Evolutionary conservation across 148 eudicot genomes (phyloP), one percentile per base, ranked within the genome.

Genomic region (Rhododendron ferrugineum): DNA sequence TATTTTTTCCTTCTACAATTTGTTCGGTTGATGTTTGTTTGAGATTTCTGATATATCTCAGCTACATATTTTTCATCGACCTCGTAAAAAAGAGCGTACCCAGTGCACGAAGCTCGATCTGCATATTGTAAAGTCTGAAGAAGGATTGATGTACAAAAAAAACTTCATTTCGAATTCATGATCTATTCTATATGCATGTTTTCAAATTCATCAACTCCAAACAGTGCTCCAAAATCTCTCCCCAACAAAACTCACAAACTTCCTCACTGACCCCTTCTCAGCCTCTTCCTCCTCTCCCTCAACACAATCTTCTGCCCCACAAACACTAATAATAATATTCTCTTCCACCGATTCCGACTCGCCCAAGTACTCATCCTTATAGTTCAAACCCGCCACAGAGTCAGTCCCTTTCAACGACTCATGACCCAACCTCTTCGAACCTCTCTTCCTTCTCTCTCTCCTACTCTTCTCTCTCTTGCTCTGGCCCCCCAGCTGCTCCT

Each of bases 141-240:
- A 54, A 18, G 22, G 60, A 5, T 54, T 5, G 60, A 54, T 54
- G 60, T 54, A 54, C 22, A 13, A 4, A 11, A 11, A 54, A 5
- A 16, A 46, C 49, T 11, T 54, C 60, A 15, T 54, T 16, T 4
- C 16, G 60, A 54, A 54, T 54, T 54, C 60, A 54, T 70, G 75
- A 30, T 14, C 40, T 11, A n/a, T n/a, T n/a, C n/a, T n/a, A n/a
- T n/a, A n/a, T n/a, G n/a, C n/a, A 68, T 11, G 16, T 30, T 26
- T 28, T 74, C 23, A 75, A 74, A 36, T 52, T 82, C 56, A 49
- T 88, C 79, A 88, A 37, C 77, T 88, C 92, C 92, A 90, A 86
- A 88, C 90, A 11, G 73, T 66, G 79, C 87, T 56, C 90, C 90
- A 90, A 85, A 90, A 75, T 79, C 64, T 90, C 89, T 88, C 90